These are phyloP conservation scores for Phytophthora cryptogea DNA, from an alignment of 352 stramenopile genomes.

Conservation along the genomic window DNA sequence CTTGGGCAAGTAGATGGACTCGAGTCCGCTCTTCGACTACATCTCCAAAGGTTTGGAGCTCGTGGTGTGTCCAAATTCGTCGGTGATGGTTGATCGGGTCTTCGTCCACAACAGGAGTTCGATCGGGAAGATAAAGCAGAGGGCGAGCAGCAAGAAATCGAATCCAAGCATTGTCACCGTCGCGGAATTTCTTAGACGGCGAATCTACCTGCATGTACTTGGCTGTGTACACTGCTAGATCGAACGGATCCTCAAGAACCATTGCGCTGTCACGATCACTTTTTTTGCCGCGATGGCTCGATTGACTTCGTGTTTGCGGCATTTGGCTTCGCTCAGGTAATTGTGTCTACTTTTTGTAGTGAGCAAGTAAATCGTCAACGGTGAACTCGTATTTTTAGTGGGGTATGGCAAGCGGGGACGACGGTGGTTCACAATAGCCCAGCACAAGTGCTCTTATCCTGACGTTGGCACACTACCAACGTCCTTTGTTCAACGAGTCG, in stretches of 20 bases:
- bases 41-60: constrained; percentile 49
- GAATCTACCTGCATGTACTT: constrained; percentile 35
- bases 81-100: constrained; percentile 37
- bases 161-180: constrained; percentile 37
- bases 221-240: constrained; percentile 47
- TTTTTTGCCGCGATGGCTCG: neutral
- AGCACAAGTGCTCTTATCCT: constrained; percentile 25
- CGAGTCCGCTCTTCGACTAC: constrained; percentile 42
- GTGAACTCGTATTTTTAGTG: constrained; percentile 34
- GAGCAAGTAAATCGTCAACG: neutral
- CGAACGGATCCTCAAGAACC: constrained; percentile 23
- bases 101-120: constrained; percentile 45
- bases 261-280: neutral
- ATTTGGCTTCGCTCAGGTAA: constrained; percentile 4
- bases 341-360: neutral
- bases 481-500: constrained; percentile 1
- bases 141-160: constrained; percentile 36
- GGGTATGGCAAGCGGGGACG: constrained; percentile 10
- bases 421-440: constrained; percentile 23
- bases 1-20: constrained; percentile 41
- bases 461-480: neutral
- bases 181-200: constrained; percentile 12
- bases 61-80: constrained; percentile 49
- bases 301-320: constrained; percentile 1
- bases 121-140: constrained; percentile 55